These are phyloP conservation scores for Xylaria sp. DNA, from an alignment of 2,329 filamentous ascomycete species.

Conservation along the genomic window DNA sequence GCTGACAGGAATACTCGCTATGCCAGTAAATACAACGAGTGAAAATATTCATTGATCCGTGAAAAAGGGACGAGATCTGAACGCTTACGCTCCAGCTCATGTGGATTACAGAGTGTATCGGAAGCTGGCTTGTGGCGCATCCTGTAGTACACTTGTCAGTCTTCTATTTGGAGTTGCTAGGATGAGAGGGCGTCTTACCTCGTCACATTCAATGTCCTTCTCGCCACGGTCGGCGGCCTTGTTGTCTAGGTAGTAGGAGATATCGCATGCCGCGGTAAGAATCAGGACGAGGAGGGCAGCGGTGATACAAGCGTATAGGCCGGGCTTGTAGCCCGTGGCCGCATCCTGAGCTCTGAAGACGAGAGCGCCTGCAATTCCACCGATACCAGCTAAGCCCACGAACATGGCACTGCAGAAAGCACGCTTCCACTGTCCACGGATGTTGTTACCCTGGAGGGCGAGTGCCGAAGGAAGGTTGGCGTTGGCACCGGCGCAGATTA, in stretches of 20 bases:
- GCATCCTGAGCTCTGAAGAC: constrained; percentile 73
- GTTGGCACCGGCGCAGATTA: constrained; percentile 79
- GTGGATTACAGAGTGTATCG: constrained; percentile 53
- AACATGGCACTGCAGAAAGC: constrained; percentile 81
- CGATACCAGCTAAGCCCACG: constrained; percentile 80
- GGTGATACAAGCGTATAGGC: constrained; percentile 66
- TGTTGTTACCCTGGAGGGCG: constrained; percentile 88
- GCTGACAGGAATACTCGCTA: constrained; percentile 25
- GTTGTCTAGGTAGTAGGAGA: constrained; percentile 59
- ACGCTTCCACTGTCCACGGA: constrained; percentile 89
- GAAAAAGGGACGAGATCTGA: neutral
- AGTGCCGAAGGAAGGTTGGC: constrained; percentile 80
- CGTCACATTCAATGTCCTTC: constrained; percentile 61
- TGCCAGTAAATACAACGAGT: constrained; percentile 32
- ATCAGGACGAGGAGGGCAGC: constrained; percentile 60
- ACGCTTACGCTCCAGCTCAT: neutral
- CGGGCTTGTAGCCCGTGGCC: constrained; percentile 63
- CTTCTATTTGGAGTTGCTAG: neutral
- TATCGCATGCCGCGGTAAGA: constrained; percentile 56
- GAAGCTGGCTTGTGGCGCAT: constrained; percentile 54
- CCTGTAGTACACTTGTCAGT: constrained; percentile 43
- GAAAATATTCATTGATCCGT: constrained; percentile 7
- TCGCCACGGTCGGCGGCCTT: constrained; percentile 64
- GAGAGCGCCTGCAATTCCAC: constrained; percentile 79
- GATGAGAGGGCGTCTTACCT: constrained; percentile 55